Conservation (phyloP, 768 basidiomycete species). For the Podaxis sp. region DNA sequence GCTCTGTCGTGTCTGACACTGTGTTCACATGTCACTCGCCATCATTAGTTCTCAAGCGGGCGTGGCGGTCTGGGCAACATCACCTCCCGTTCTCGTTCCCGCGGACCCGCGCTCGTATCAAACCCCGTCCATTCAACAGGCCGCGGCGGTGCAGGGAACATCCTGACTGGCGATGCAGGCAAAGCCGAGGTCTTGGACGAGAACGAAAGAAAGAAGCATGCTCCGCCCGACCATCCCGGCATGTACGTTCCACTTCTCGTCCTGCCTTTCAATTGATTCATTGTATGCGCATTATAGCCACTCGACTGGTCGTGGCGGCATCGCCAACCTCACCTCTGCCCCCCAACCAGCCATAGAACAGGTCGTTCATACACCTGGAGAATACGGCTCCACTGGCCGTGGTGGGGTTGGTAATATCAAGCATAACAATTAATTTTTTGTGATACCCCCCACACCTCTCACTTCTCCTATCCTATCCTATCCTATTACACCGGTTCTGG, state of each 20-base stretch:
- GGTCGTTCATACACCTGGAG: conserved; percentile 23
- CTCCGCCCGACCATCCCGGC: conserved; percentile 24
- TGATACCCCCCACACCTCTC: not conserved
- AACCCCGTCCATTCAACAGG: conserved; percentile 47
- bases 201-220: conserved; percentile 23
- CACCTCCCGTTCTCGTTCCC: conserved; percentile 51
- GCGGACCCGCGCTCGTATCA: conserved; percentile 26
- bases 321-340: conserved; percentile 50
- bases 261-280: not conserved
- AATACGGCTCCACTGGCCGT: conserved; percentile 47
- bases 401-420: conserved; percentile 63
- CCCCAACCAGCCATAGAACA: conserved; percentile 38
- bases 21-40: not conserved
- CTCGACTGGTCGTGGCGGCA: conserved; percentile 69
- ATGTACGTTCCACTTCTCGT: conserved; percentile 33
- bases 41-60: conserved; percentile 51
- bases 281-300: conserved; percentile 37
- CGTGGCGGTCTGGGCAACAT: conserved; percentile 70
- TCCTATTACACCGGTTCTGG: not conserved
- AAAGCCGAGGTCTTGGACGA: conserved; percentile 26
- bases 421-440: not conserved
- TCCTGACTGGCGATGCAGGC: conserved; percentile 29
- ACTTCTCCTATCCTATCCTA: not conserved
- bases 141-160: conserved; percentile 65
- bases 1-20: not conserved